Evolutionary conservation across 352 stramenopile genomes (phyloP).

Genomic region (Phytophthora aleatoria): DNA sequence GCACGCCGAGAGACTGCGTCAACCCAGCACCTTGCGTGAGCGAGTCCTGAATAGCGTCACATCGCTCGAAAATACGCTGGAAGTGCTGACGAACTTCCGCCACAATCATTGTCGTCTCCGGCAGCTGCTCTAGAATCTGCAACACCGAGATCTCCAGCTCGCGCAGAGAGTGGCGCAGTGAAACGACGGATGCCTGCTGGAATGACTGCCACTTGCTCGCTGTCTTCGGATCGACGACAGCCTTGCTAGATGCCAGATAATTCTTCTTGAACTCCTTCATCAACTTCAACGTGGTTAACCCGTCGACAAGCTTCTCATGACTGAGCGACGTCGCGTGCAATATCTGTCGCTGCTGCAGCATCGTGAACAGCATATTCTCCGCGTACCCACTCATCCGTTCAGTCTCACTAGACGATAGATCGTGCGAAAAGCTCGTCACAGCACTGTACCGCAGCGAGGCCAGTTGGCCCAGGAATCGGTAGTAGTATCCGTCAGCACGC

Average conservation of each 20-base stretch:
- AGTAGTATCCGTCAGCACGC: conserved; percentile 89
- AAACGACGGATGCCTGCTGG: conserved; percentile 47
- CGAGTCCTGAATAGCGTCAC: conserved; percentile 36
- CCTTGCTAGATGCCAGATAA: conserved; percentile 26
- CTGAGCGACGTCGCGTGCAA: conserved; percentile 70
- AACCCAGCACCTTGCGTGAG: conserved; percentile 34
- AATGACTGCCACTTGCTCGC: conserved; percentile 63
- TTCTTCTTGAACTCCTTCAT: conserved; percentile 50
- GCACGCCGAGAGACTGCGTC: conserved; percentile 52
- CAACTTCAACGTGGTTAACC: conserved; percentile 53
- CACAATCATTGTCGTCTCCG: conserved; percentile 25
- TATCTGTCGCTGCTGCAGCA: conserved; percentile 89
- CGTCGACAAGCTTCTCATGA: conserved; percentile 71
- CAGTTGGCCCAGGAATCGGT: conserved; percentile 85
- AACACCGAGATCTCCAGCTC: conserved; percentile 71
- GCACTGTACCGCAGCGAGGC: conserved; percentile 78
- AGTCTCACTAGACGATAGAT: conserved; percentile 82
- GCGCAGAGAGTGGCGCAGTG: conserved; percentile 56
- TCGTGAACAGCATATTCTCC: conserved; percentile 89
- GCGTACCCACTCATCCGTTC: conserved; percentile 90
- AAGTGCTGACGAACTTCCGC: conserved; percentile 30
- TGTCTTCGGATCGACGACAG: conserved; percentile 25
- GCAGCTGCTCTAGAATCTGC: conserved; percentile 48
- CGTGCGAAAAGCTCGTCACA: conserved; percentile 82
- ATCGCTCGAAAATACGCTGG: conserved; percentile 39